Evolutionary conservation across 2,329 filamentous ascomycete species (phyloP), one percentile per base, ranked within the genome.

Genomic region (Nemania serpens): DNA sequence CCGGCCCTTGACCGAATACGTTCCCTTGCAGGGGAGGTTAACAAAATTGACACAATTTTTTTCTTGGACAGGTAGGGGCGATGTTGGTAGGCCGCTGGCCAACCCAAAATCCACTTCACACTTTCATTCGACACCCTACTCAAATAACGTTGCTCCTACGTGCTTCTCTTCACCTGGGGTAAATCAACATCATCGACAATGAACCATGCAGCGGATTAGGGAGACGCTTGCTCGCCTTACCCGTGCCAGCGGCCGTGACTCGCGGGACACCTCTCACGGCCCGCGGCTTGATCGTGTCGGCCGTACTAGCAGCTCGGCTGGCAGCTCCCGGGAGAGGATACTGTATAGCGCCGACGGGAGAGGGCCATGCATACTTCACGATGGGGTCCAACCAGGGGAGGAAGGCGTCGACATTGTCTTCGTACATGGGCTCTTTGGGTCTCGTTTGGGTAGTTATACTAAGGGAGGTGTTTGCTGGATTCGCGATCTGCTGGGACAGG

Each of bases 191-290:
- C 39, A 36, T 55, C 51, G 51, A 61, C 55, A 46, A 70, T 64
- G 68, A 68, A 70, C 59, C 61, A 72, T 73, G 70, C 69, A 72
- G 55, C 65, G 68, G 66, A 73, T 73, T 62, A 73, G 56, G 57
- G 70, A 73, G 61, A 70, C 70, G 50, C 64, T 73, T 47, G 66
- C 69, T 66, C 68, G 70, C 53, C 67, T 73, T 59, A 68, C 70
- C 42, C 70, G 70, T 50, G 67, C 69, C 18, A 58, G 55, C 46
- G 45, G 63, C 52, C 65, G 70, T 52, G 69, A 69, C n/a, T 56
- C 68, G 55, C 66, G 66, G 17, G 69, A 73, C 9, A 56, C 61
- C 25, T 62, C 66, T 15, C 59, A 62, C 48, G 66, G 64, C 58
- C 58, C 69, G 18, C 69, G 69, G 33, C 62, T 71, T 12, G 70